These are phyloP conservation scores for Protomyces macrosporus DNA, from an alignment of 1,139 yeast species.

Conservation along the genomic window DNA sequence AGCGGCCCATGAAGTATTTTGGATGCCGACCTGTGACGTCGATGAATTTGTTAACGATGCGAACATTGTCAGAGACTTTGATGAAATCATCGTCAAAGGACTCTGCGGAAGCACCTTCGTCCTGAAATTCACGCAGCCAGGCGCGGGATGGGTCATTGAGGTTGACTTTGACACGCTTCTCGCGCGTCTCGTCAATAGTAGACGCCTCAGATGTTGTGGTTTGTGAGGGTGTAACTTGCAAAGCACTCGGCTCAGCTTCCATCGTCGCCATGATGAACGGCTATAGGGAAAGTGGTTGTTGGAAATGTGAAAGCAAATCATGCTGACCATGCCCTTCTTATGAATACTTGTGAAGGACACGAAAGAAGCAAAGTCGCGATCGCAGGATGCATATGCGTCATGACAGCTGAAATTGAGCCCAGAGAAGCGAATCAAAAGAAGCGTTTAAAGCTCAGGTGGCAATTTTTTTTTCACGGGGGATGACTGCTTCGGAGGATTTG, in stretches of 20 bases:
- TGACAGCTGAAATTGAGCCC: too few species aligned
- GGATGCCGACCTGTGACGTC: neutral
- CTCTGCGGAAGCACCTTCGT: neutral
- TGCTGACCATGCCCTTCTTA: too few species aligned
- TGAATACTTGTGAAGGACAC: too few species aligned
- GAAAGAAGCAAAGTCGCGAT: too few species aligned
- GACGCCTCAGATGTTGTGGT: neutral
- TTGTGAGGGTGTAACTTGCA: neutral
- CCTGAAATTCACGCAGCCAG: neutral
- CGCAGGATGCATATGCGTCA: too few species aligned
- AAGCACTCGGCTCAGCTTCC: neutral
- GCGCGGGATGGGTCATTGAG: neutral
- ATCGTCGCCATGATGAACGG: neutral
- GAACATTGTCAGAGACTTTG: neutral
- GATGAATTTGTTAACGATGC: neutral
- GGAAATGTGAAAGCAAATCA: too few species aligned
- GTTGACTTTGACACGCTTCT: neutral
- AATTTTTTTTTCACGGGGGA: too few species aligned
- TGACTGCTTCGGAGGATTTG: too few species aligned
- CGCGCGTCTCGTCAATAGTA: neutral
- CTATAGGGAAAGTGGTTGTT: too few species aligned
- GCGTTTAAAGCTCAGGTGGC: too few species aligned
- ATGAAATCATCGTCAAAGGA: neutral
- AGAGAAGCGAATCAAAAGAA: too few species aligned
- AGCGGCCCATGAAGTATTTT: conserved; percentile 10